Base-by-base conservation (phyloP, 1,284 basidiomycete genomes). In the Naganishia liquefaciens region DNA sequence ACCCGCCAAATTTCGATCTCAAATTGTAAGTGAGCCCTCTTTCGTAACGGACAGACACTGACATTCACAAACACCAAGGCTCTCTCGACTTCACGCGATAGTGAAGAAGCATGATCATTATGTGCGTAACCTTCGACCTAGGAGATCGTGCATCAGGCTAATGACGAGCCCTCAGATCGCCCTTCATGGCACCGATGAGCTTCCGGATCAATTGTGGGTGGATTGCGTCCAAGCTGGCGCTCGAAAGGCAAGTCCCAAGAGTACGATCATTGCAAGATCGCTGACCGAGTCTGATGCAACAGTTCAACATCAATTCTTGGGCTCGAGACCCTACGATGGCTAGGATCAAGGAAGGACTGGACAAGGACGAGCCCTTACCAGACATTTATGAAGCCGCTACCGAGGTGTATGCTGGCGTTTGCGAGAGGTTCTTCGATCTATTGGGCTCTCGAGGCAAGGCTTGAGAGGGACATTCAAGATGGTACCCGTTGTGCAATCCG, bases 261-360 rank as follows among this genome's bases (percentile, higher is more conserved):
- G 44, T 44, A 52, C 17, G 25, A 15, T 57, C 25, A 46, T 37
- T 25, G 17, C 6, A 21, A 5, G 11, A 17, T 33, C 17, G 19
- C 51, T 53, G 30, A 52, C 61, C 4, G 19, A 17, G n/a, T 30
- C 30, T 43, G 19, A 10, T 47, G 6, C 49, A 39, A 17, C 64
- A 77, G 75, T 75, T 78, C 71, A 80, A 80, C 72, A 76, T 80
- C 72, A 80, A 80, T 72, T 76, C 74, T 13, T 80, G 78, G 78
- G 73, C 74, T 27, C 73, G 78, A 46, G 78, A 80, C 65, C 77
- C 77, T 25, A 78, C 75, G 60, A 70, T 68, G 65, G 70, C 70
- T 21, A 71, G 73, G 11, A 69, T 78, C 25, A 68, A 69, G 27
- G 64, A 72, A 50, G 71, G 70, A 3, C 68, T 78, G 10, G 66